phyloP scores from a whole-genome alignment of 2,329 filamentous ascomycete species.

The Colletotrichum sp. region DNA sequence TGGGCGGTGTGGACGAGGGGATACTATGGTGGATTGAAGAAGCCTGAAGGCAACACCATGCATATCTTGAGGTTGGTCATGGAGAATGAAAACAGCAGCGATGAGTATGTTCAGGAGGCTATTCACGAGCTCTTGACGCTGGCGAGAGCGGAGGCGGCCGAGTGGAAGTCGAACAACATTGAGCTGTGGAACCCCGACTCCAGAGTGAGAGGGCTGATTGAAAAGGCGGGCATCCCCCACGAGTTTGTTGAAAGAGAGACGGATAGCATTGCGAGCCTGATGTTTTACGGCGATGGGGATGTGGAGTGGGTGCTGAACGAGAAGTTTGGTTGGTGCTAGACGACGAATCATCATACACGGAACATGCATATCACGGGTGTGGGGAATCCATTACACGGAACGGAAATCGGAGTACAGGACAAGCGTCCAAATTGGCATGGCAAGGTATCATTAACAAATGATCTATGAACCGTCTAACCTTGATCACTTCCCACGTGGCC shows the following conservation, averaged over 20 bases:
- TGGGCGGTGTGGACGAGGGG: constrained; percentile 78
- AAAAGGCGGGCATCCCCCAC: constrained; percentile 52
- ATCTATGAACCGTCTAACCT: constrained; percentile 24
- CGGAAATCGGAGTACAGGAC: background rate
- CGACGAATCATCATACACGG: background rate
- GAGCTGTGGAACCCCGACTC: constrained; percentile 84
- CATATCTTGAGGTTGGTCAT: constrained; percentile 73
- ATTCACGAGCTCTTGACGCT: constrained; percentile 68
- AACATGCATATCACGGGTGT: background rate
- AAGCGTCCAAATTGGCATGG: constrained; percentile 8
- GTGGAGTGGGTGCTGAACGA: constrained; percentile 79
- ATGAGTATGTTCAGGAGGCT: constrained; percentile 52
- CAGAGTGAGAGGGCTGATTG: constrained; percentile 52
- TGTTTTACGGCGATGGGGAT: constrained; percentile 69
- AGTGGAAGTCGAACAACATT: constrained; percentile 74
- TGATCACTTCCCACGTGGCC: constrained; percentile 8
- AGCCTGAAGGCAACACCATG: constrained; percentile 67
- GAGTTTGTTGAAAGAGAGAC: constrained; percentile 60
- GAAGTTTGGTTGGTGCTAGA: constrained; percentile 79
- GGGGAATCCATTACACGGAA: background rate
- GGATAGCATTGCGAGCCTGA: constrained; percentile 74
- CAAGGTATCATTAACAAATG: constrained; percentile 25
- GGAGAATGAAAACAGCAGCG: constrained; percentile 55
- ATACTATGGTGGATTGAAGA: constrained; percentile 62
- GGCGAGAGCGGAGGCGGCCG: constrained; percentile 72